phyloP scores from a whole-genome alignment of 257 asterid genomes.

The Coffea eugenioides region DNA sequence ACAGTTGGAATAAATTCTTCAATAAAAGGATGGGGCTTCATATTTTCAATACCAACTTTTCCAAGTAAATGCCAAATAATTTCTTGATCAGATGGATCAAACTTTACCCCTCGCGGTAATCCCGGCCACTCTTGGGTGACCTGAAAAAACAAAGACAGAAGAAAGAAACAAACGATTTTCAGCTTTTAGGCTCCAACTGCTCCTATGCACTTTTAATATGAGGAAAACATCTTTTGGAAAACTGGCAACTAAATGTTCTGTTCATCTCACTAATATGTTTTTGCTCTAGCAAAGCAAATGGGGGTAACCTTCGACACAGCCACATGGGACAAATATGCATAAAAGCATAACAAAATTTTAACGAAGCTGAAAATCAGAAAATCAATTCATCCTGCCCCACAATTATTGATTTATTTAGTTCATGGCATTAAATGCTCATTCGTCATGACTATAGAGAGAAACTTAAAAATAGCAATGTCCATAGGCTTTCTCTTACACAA shows the following conservation, averaged over 20 bases:
- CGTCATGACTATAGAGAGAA: background rate
- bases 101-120: constrained; percentile 90
- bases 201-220: background rate
- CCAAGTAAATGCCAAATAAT: constrained; percentile 81
- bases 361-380: background rate
- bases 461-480: background rate
- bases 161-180: background rate
- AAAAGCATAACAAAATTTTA: background rate
- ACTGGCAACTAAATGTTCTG: constrained; percentile 2
- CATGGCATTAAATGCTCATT: background rate
- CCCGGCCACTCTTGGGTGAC: constrained; percentile 92
- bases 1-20: constrained; percentile 88
- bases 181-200: background rate
- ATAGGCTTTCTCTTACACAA: background rate
- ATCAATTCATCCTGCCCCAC: background rate
- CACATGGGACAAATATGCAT: background rate
- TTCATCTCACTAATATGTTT: background rate
- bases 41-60: constrained; percentile 52
- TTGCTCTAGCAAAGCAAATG: background rate
- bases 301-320: background rate
- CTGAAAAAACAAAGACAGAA: constrained; percentile 34
- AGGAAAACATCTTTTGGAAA: background rate
- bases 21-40: constrained; percentile 68
- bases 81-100: constrained; percentile 93
- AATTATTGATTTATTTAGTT: background rate